A percentile compares a stretch with the other conserved stretches of the same genome.
These are phyloP conservation scores for Wilcoxina mikolae DNA, from an alignment of 495 filamentous ascomycete species.

Conservation along the genomic window DNA sequence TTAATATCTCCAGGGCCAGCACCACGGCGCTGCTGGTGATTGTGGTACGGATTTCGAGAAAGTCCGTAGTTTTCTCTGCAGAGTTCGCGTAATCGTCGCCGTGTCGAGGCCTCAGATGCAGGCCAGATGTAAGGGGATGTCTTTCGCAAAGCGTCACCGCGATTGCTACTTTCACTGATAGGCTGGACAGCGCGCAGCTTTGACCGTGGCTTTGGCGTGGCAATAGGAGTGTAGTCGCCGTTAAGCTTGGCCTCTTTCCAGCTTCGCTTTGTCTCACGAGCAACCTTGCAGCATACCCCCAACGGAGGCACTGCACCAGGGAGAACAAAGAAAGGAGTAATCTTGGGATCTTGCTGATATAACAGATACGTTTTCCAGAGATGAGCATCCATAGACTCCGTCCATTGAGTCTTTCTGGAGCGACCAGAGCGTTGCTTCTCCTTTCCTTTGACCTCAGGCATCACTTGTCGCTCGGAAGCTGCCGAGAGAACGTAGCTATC, in stretches of 20 bases:
- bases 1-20: conserved; percentile 19
- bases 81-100: conserved; percentile 64
- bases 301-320: conserved; percentile 75
- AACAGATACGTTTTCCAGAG: conserved; percentile 80
- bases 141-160: conserved; percentile 24
- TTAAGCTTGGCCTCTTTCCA: conserved; percentile 51
- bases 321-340: conserved; percentile 84
- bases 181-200: neutral
- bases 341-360: conserved; percentile 80
- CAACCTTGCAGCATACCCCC: conserved; percentile 78
- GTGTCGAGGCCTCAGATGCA: conserved; percentile 64
- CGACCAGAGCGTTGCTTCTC: conserved; percentile 5
- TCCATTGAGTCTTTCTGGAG: conserved; percentile 44
- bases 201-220: conserved; percentile 13
- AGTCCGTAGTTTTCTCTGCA: conserved; percentile 67
- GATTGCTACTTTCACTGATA: conserved; percentile 8
- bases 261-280: conserved; percentile 64
- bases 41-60: conserved; percentile 42
- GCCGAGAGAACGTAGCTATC: conserved; percentile 2
- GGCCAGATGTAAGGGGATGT: conserved; percentile 47
- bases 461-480: conserved; percentile 13
- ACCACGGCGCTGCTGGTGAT: conserved; percentile 26
- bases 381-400: conserved; percentile 78
- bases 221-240: conserved; percentile 15
- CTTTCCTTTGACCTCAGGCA: conserved; percentile 4